phyloP scores from a whole-genome alignment of 495 filamentous ascomycete species.

The Penicillium manginii region DNA sequence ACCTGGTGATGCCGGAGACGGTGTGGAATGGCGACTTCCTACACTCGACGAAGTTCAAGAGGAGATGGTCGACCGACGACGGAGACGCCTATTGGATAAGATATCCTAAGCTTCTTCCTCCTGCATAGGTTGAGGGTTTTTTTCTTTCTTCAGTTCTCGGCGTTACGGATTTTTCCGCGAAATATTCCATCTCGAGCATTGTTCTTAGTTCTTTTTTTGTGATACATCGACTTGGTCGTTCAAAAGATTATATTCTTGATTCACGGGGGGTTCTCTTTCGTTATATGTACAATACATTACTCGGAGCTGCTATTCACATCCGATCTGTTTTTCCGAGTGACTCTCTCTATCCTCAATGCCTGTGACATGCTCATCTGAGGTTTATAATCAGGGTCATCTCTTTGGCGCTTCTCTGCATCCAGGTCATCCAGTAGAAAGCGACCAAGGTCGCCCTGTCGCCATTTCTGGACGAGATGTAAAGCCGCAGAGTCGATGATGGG shows the following conservation, averaged over 20 bases:
- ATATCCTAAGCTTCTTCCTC: conserved; percentile 54
- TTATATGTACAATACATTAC: conserved; percentile 32
- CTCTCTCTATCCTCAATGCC: conserved; percentile 43
- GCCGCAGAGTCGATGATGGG: conserved; percentile 76
- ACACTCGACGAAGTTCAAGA: conserved; percentile 88
- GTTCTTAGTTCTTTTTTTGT: conserved; percentile 14
- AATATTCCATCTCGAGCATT: conserved; percentile 28
- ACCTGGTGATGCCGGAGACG: conserved; percentile 85
- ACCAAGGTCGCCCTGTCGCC: conserved; percentile 76
- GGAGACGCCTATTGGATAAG: conserved; percentile 79
- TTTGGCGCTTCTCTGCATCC: conserved; percentile 53
- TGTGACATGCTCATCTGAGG: conserved; percentile 47
- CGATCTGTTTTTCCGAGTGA: conserved; percentile 37
- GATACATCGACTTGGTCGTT: conserved; percentile 16
- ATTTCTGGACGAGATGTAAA: conserved; percentile 82
- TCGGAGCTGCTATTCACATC: conserved; percentile 23
- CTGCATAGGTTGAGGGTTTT: conserved; percentile 9
- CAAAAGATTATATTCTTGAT: conserved; percentile 20
- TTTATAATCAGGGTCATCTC: conserved; percentile 42
- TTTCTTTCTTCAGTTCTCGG: conserved; percentile 25
- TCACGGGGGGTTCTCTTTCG: conserved; percentile 8
- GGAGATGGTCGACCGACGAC: conserved; percentile 86
- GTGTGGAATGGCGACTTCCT: conserved; percentile 81
- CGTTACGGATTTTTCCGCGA: conserved; percentile 32
- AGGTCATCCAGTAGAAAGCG: conserved; percentile 82